Base-by-base conservation (phyloP, 441 rosid species). In the Erodium trifolium region DNA sequence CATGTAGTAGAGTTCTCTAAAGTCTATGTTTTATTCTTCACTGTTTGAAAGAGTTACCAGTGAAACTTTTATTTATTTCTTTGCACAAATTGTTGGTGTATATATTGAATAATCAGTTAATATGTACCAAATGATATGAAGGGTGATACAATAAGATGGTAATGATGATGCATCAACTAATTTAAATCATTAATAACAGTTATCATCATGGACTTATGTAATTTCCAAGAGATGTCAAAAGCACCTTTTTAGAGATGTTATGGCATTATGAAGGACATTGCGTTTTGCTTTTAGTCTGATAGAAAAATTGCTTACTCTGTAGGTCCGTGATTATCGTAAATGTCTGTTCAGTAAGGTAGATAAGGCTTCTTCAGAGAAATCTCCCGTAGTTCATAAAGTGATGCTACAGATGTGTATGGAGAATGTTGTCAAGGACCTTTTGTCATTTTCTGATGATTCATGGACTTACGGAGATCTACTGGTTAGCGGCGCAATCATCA, bases 301-400 rank as follows among this genome's bases (percentile, higher is more conserved):
- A 19, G 5, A 60, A 19, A 59, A 60, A 57, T 13, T 39, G 19
- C 49, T 35, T 63, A 68, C 16, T 62, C 68, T 68, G 73, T 68
- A 78, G 78, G 75, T 78, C 60, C 68, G 59, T 62, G 81, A 78
- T 60, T 78, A 78, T 72, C 81, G 81, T 27, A 68, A 70, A 41
- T 70, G 77, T 65, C 27, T 23, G 18, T 14, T 18, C 31, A 66
- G 39, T 63, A 68, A 53, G 31, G 37, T 55, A 7, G 69, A 66
- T 63, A 63, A 29, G 18, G 39, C 59, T 59, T 41, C 43, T 9
- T 19, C 39, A 19, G 73, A 35, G 39, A 66, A 53, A 5, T 68
- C 76, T 71, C 81, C 81, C 29, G 49, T 70, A 35, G 37, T 71
- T 69, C 73, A 71, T 53, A 71, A 51, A 70, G 75, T 71, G 63